Evolutionary conservation across 1,284 basidiomycete species (phyloP), one percentile per base, ranked within the genome.

Genomic region (Melampsora larici-populina): DNA sequence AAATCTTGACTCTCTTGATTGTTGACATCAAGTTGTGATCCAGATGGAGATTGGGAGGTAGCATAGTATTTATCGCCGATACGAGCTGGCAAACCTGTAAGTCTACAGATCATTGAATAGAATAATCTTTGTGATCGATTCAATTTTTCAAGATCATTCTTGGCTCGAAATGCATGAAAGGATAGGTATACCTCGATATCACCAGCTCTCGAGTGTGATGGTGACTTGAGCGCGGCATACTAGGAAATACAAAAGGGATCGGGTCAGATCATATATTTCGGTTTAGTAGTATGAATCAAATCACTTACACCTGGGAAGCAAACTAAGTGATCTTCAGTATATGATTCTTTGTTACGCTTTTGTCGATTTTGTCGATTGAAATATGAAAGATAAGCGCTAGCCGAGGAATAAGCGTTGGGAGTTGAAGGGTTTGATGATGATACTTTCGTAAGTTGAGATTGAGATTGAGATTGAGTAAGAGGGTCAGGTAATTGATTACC

Each of bases 261-360:
- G 24, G 26, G 26, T 51, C 21, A 51, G 13, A 24, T 55, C 31
- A 18, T 5, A 55, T n/a, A 55, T 8, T 26, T 17, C 29, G 46
- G 26, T 7, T 63, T 13, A 63, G 31, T 70, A 2, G 68, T 15
- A 15, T 24, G 40, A 11, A 58, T 58, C 17, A 48, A 46, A 62
- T 11, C 58, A 58, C 71, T 74, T 51, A 74, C 71, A 26, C 73
- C 73, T 43, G 73, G 73, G 51, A 75, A 75, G 48, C 65, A 67
- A 48, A 75, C 73, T 1, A 75, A 58, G 65, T 75, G 73, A 49
- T 75, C 73, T 67, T 75, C 65, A 13, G 48, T 31, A 65, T 21
- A n/a, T 9, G 64, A 67, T 49, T 66, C 46, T 24, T 62, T 55
- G 21, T 67, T 68, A 36, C 55, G 63, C 21, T 58, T 75, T 36